Evolutionary conservation across 495 filamentous ascomycete genomes (phyloP).

Genomic region (Aspergillus conjunctus): DNA sequence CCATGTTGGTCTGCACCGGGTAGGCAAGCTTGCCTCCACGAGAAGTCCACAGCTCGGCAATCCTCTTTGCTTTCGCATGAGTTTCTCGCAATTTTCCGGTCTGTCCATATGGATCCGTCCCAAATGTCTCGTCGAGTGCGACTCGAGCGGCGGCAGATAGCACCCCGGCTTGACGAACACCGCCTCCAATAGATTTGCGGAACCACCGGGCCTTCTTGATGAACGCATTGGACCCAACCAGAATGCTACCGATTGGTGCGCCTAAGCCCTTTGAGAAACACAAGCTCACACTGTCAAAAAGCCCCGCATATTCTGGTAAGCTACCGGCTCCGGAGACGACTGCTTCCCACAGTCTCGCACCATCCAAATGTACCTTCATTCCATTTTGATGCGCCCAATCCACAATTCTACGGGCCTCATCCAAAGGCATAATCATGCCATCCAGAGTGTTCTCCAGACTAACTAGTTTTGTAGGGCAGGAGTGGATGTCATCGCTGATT

Average conservation of each 20-base stretch:
- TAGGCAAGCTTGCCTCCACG: constrained; percentile 51
- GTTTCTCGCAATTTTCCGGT: constrained; percentile 63
- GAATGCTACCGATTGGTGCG: constrained; percentile 81
- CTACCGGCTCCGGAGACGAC: constrained; percentile 60
- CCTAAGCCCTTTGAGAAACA: constrained; percentile 92
- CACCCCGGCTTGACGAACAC: constrained; percentile 67
- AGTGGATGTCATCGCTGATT: constrained; percentile 44
- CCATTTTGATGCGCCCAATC: constrained; percentile 67
- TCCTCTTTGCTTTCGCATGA: constrained; percentile 64
- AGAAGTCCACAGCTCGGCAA: constrained; percentile 64
- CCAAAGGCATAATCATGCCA: constrained; percentile 75
- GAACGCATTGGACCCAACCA: constrained; percentile 66
- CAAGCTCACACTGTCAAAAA: constrained; percentile 79
- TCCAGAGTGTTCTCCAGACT: constrained; percentile 83
- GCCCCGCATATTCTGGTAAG: constrained; percentile 65
- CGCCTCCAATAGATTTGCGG: constrained; percentile 83
- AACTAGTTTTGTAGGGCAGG: constrained; percentile 75
- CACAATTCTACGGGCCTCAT: constrained; percentile 65
- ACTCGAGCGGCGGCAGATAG: constrained; percentile 51
- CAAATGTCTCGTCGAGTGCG: constrained; percentile 61
- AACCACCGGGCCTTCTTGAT: constrained; percentile 77
- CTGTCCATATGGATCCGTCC: constrained; percentile 57
- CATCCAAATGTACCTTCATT: constrained; percentile 80
- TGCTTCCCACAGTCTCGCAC: constrained; percentile 82
- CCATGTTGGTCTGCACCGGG: constrained; percentile 82